Evolutionary conservation across 2,329 filamentous ascomycete species (phyloP).

Genomic region (Dactylella cylindrospora): DNA sequence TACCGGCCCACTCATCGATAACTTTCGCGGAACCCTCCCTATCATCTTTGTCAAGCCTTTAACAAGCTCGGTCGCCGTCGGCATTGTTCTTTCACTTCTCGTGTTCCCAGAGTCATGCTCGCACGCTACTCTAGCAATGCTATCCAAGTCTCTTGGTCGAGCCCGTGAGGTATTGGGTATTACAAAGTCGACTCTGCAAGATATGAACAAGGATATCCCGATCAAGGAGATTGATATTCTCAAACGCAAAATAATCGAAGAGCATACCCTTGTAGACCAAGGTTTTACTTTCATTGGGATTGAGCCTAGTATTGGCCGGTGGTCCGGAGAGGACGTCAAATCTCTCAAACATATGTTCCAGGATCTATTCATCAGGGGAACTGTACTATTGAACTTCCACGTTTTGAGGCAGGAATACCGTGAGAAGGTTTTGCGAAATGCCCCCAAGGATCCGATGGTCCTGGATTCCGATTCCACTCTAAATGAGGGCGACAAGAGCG

Average conservation of each 20-base stretch:
- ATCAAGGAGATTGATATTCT: conserved; percentile 29
- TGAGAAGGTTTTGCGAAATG: conserved; percentile 14
- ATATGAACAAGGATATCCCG: conserved; percentile 17
- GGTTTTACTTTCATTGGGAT: conserved; percentile 29
- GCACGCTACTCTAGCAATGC: conserved; percentile 52
- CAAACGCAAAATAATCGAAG: conserved; percentile 24
- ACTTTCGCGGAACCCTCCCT: conserved; percentile 53
- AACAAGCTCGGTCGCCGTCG: conserved; percentile 56
- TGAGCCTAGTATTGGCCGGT: conserved; percentile 33
- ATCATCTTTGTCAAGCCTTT: conserved; percentile 55
- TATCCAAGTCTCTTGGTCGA: conserved; percentile 48
- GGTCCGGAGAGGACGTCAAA: conserved; percentile 28
- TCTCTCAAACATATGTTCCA: conserved; percentile 28
- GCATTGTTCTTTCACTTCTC: conserved; percentile 54
- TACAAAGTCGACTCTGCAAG: conserved; percentile 14
- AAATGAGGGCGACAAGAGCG: background rate
- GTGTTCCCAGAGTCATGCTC: conserved; percentile 59
- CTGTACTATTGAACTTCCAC: conserved; percentile 37
- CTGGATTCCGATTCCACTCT: conserved; percentile 1
- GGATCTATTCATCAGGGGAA: conserved; percentile 26
- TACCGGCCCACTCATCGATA: conserved; percentile 54
- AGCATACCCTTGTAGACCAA: conserved; percentile 19
- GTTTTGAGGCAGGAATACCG: conserved; percentile 36
- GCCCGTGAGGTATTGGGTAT: conserved; percentile 21
- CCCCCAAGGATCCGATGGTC: conserved; percentile 5